Percentiles rank a stretch among this genome's conserved stretches.
These are phyloP conservation scores for Sedum album DNA, from an alignment of 164 flowering plant genomes.

Conservation along the genomic window DNA sequence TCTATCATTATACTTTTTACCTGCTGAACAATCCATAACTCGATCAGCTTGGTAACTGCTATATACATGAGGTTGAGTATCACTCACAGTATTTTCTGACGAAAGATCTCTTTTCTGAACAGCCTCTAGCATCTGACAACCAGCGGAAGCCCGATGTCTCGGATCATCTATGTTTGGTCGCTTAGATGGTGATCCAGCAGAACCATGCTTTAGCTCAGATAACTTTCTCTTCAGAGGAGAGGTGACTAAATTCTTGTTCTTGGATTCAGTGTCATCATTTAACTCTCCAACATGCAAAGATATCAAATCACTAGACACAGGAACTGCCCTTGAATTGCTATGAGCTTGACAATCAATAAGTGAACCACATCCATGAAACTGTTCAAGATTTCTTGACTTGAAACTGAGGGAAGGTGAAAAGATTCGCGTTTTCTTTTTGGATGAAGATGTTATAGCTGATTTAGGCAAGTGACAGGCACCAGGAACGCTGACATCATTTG, in stretches of 20 bases:
- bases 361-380: slow-evolving; percentile 26
- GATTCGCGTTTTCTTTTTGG: slow-evolving; percentile 48
- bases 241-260: slow-evolving; percentile 53
- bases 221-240: slow-evolving; percentile 77
- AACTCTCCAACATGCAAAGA: slow-evolving; percentile 22
- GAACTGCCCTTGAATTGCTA: slow-evolving; percentile 27
- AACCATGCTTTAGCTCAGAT: slow-evolving; percentile 55
- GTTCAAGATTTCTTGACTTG: slow-evolving; percentile 35
- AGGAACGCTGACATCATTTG: slow-evolving; percentile 17
- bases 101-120: slow-evolving; percentile 32
- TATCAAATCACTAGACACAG: slow-evolving; percentile 26
- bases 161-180: slow-evolving; percentile 48
- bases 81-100: slow-evolving; percentile 33
- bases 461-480: slow-evolving; percentile 25
- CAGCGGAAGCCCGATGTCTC: slow-evolving; percentile 46
- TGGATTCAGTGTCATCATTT: slow-evolving; percentile 34
- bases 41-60: slow-evolving; percentile 32
- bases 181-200: slow-evolving; percentile 38
- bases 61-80: slow-evolving; percentile 35
- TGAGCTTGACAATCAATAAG: slow-evolving; percentile 24
- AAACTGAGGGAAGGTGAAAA: slow-evolving; percentile 44
- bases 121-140: slow-evolving; percentile 33
- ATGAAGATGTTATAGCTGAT: slow-evolving; percentile 28
- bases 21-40: slow-evolving; percentile 35
- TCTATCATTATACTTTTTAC: slow-evolving; percentile 28